Conservation (phyloP, 192 early-diverging fungal species). For the Rhizophagus prolifer region DNA sequence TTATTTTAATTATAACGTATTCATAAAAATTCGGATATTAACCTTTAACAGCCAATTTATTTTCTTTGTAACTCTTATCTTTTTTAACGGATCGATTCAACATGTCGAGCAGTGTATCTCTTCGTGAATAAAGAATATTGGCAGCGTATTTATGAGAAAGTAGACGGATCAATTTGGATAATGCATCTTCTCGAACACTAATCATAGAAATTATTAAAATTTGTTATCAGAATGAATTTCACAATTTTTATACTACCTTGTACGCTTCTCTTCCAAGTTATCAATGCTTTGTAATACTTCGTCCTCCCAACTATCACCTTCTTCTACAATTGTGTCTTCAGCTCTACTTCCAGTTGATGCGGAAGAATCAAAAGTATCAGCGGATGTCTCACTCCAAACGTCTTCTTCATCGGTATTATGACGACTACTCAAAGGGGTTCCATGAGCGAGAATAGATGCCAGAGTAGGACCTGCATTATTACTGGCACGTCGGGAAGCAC, state of each 20-base stretch:
- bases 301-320: slow-evolving; percentile 40
- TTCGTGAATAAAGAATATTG: slow-evolving; percentile 48
- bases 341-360: not conserved
- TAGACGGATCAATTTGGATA: slow-evolving; percentile 46
- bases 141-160: slow-evolving; percentile 57
- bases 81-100: slow-evolving; percentile 56
- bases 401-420: slow-evolving; percentile 28
- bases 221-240: not conserved
- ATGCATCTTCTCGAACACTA: slow-evolving; percentile 59
- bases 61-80: slow-evolving; percentile 39
- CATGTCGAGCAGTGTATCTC: slow-evolving; percentile 54
- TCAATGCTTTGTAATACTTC: slow-evolving; percentile 53
- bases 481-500: slow-evolving; percentile 6
- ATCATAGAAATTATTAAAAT: not conserved
- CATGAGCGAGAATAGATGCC: not conserved
- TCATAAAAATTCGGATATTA: not conserved
- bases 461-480: not conserved
- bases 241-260: slow-evolving; percentile 44
- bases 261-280: slow-evolving; percentile 49
- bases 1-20: too few species aligned
- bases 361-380: slow-evolving; percentile 26
- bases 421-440: slow-evolving; percentile 12
- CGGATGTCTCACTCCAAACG: slow-evolving; percentile 27
- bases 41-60: slow-evolving; percentile 44
- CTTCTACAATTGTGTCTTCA: not conserved